These are phyloP conservation scores for Wallacemonas collosoma DNA, from an alignment of 208 protist genomes.

Conservation along the genomic window DNA sequence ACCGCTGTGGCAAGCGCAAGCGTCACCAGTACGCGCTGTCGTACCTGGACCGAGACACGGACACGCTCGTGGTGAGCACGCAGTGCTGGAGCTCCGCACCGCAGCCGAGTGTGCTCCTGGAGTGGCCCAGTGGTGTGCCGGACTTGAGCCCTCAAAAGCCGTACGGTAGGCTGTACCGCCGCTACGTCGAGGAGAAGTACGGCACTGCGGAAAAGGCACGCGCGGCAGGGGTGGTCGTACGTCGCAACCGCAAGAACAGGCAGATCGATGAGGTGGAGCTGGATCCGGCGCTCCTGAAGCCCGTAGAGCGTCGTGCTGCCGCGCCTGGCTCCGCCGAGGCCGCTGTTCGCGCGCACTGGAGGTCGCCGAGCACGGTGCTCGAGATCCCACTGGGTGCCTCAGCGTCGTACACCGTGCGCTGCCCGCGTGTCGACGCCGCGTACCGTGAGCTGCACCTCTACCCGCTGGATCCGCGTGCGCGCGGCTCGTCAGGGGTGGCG, in stretches of 20 bases:
- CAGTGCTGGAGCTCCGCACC: not conserved
- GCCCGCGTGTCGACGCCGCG: conserved; percentile 21
- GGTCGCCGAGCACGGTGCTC: conserved; percentile 23
- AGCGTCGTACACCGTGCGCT: conserved; percentile 48
- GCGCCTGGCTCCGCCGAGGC: conserved; percentile 19
- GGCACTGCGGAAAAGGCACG: conserved; percentile 27
- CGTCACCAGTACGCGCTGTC: not conserved
- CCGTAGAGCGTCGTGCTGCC: conserved; percentile 19
- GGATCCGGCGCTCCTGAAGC: conserved; percentile 21
- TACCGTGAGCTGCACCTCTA: conserved; percentile 58
- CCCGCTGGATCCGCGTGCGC: conserved; percentile 23
- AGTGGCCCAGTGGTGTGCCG: conserved; percentile 31
- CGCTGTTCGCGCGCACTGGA: conserved; percentile 28
- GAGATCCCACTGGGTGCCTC: conserved; percentile 41
- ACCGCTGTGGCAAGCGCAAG: not conserved
- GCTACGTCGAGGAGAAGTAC: conserved; percentile 39
- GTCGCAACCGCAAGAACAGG: conserved; percentile 21
- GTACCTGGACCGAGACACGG: not conserved
- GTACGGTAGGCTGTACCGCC: not conserved
- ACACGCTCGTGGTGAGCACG: not conserved
- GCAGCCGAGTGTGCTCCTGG: conserved; percentile 36
- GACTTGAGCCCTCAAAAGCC: conserved; percentile 26
- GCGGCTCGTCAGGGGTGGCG: not conserved
- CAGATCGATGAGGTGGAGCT: conserved; percentile 45
- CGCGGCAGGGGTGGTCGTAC: conserved; percentile 33